Base-by-base conservation (phyloP, 768 basidiomycete species). In the Macrolepiota fuliginosa region DNA sequence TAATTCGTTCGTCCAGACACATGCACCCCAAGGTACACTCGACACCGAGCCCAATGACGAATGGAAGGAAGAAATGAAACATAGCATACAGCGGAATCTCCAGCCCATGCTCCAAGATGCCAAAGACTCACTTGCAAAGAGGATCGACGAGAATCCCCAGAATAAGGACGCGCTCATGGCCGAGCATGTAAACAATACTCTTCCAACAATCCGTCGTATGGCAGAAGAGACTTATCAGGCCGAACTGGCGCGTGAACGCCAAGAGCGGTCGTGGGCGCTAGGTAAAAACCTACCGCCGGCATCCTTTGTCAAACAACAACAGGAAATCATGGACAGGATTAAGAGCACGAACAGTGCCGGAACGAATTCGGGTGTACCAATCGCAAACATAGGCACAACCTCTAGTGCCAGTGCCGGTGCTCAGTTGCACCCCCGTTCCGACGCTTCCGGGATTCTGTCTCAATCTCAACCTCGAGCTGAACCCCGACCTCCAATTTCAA, bases 91-190 rank as follows among this genome's bases (percentile, higher is more conserved):
- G 65, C 75, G 77, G 1, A 74, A 73, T 7, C 68, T 79, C 22
- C 58, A 70, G 53, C 58, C 67, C 32, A 78, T 82, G 75, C 69
- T 89, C 62, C 80, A 86, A 58, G 88, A 88, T 62, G 84, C 90
- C 19, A 86, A 86, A 72, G 79, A 83, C 61, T 84, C 82, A 61
- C 72, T 84, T 39, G 78, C 84, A 37, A 71, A 74, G 15, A 80
- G 84, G 68, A 74, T 91, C 13, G 76, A 77, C 68, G 71, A 79
- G 72, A 67, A 70, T 59, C 63, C 81, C 69, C 66, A 76, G 17
- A 73, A 68, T 13, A 55, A 55, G 24, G 66, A 68, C 22, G 66
- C 60, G 22, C 67, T 83, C 37, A 66, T 65, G 9, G 56, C 68
- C 0, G 79, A 84, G 40, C 79, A 81, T 66, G 64, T 72, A 17